Base-by-base conservation (phyloP, 208 protist genomes). In the Wallacemonas sp. region DNA sequence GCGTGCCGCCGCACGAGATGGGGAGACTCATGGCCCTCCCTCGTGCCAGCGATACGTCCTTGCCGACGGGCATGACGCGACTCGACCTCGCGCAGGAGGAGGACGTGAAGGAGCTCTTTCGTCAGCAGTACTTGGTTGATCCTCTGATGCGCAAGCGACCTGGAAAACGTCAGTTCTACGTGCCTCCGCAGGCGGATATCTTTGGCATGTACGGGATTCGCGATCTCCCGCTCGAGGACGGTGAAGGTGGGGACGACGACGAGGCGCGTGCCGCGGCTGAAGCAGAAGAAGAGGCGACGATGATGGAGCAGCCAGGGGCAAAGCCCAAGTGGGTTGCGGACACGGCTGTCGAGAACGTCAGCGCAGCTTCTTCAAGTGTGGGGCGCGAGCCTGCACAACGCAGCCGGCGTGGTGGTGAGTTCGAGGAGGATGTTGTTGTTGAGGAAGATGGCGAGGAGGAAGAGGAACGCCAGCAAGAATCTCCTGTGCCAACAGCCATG, bases 51-150 rank as follows among this genome's bases (percentile, higher is more conserved):
- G 36, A 33, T n/a, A 30, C 61, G 21, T 9, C 61, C 14, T 28
- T 34, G 15, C 26, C 47, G 49, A 26, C 9, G 17, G 56, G 59
- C 44, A 51, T 56, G 38, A 51, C 66, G 5, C 80, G 84, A 0
- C 64, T 90, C 11, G 84, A 90, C 70, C 67, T 90, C 22, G 66
- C 42, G 19, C 70, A 62, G n/a, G 78, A 80, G 44, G 80, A 90
- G 45, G 84, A 90, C 65, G 17, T 71, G 5, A 90, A 90, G 71
- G 84, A 78, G 66, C 62, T 72, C 24, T 88, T 66, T 56, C 65
- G 68, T n/a, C 84, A 84, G 69, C 70, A 61, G 27, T 81, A 90
- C 59, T 31, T 82, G 0, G 78, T 87, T 22, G 84, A 90, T 36
- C 80, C 84, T 42, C 51, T 74, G 34, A 72, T 82, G 24, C 73